phyloP scores from a whole-genome alignment of 2,329 filamentous ascomycete genomes.

The Colletotrichum sp. region DNA sequence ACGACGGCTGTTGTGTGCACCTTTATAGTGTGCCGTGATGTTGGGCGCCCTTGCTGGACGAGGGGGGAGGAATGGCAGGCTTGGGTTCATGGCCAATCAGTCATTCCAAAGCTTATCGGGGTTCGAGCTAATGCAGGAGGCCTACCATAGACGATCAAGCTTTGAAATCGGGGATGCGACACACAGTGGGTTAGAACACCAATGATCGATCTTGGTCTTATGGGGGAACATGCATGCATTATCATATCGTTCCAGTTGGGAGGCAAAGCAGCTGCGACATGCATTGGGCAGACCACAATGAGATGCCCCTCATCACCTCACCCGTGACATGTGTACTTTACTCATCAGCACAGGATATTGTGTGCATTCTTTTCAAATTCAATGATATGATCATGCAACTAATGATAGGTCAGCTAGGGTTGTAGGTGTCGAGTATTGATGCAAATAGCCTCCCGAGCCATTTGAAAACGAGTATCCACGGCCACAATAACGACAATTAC shows the following conservation, averaged over 20 bases:
- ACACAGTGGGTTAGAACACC: background rate
- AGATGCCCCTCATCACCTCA: background rate
- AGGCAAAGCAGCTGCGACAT: background rate
- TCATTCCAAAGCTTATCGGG: background rate
- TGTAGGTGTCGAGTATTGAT: too few relatives aligned
- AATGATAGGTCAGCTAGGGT: too few relatives aligned
- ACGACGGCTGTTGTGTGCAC: background rate
- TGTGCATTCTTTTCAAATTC: too few relatives aligned
- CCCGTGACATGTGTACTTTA: too few relatives aligned
- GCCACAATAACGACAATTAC: too few relatives aligned
- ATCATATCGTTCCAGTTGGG: accelerated
- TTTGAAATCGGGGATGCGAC: background rate
- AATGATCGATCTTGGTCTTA: background rate
- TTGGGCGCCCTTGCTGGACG: background rate
- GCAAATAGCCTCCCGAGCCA: too few relatives aligned
- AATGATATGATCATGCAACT: too few relatives aligned
- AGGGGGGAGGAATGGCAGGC: background rate
- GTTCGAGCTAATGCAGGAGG: background rate
- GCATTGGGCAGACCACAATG: background rate
- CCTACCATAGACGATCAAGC: background rate
- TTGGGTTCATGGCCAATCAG: background rate
- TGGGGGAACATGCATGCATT: background rate
- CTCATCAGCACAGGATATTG: too few relatives aligned
- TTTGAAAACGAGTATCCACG: too few relatives aligned
- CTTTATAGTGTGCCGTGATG: background rate